phyloP scores from a whole-genome alignment of 2,329 filamentous ascomycete species.

The Phyllosticta ampelicida region DNA sequence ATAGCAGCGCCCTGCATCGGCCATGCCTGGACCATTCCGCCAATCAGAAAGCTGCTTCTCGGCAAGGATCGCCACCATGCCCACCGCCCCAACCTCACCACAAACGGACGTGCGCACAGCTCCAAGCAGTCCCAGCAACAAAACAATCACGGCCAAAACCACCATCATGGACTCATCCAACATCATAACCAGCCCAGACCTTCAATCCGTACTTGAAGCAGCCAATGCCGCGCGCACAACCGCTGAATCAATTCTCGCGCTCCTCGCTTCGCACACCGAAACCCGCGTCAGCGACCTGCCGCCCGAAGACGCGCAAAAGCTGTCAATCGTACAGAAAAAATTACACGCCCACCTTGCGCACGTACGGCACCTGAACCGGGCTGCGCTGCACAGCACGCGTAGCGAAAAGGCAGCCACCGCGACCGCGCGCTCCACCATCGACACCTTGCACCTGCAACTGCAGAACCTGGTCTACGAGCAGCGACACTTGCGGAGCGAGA shows the following conservation, averaged over 20 bases:
- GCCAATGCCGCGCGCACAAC: conserved; percentile 65
- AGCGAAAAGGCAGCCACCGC: conserved; percentile 79
- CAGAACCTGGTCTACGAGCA: conserved; percentile 98
- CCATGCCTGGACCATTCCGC: conserved; percentile 1
- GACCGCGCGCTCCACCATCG: conserved; percentile 81
- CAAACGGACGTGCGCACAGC: not conserved
- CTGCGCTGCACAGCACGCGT: conserved; percentile 68
- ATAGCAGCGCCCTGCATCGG: not conserved
- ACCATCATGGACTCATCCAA: conserved; percentile 8
- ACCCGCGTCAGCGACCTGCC: conserved; percentile 19
- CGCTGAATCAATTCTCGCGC: conserved; percentile 47
- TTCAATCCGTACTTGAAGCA: conserved; percentile 58
- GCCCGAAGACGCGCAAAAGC: conserved; percentile 44
- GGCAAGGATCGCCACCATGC: not conserved
- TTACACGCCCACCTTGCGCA: conserved; percentile 55
- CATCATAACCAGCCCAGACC: conserved; percentile 53
- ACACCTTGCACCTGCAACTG: conserved; percentile 79
- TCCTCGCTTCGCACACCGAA: conserved; percentile 44
- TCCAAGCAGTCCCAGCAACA: not conserved
- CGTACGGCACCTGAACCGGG: conserved; percentile 65
- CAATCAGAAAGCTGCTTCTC: not conserved
- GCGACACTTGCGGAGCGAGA: conserved; percentile 79
- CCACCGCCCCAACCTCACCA: not conserved
- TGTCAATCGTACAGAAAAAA: conserved; percentile 67
- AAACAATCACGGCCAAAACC: not conserved